Evolutionary conservation across 352 stramenopile species (phyloP).

Genomic region (Pythium phragmiticola): DNA sequence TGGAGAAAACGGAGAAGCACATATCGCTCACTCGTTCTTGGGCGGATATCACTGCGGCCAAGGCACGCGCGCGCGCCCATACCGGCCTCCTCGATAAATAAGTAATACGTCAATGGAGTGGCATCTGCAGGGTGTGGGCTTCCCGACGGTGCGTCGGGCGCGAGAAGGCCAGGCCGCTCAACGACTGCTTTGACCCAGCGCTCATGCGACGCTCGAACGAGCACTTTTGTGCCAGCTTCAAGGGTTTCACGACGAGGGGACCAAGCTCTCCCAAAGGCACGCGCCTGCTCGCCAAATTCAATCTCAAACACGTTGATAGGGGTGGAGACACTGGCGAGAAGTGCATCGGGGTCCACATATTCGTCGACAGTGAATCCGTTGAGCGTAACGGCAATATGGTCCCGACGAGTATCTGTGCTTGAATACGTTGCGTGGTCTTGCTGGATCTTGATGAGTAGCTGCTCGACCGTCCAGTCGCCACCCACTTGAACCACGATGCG

Average conservation of each 20-base stretch:
- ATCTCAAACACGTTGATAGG: slow-evolving; percentile 49
- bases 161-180: slow-evolving; percentile 12
- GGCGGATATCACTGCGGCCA: slow-evolving; percentile 14
- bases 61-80: slow-evolving; percentile 3
- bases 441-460: slow-evolving; percentile 40
- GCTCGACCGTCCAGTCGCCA: slow-evolving; percentile 35
- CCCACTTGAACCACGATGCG: slow-evolving; percentile 27
- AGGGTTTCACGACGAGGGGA: background rate
- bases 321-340: slow-evolving; percentile 27
- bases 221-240: slow-evolving; percentile 13
- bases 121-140: background rate
- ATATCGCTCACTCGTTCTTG: slow-evolving; percentile 12
- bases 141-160: background rate
- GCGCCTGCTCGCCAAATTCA: slow-evolving; percentile 24
- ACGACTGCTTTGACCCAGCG: slow-evolving; percentile 31
- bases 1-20: slow-evolving; percentile 52
- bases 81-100: slow-evolving; percentile 16
- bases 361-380: slow-evolving; percentile 32
- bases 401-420: background rate
- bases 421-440: slow-evolving; percentile 27
- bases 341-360: slow-evolving; percentile 33
- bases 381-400: slow-evolving; percentile 28
- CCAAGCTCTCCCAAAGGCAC: background rate
- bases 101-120: slow-evolving; percentile 11
- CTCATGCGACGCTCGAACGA: slow-evolving; percentile 22